A percentile compares a stretch with the other conserved stretches of the same genome.
Evolutionary conservation across 495 filamentous ascomycete species (phyloP).

Genomic region (Apiosordaria backusii): DNA sequence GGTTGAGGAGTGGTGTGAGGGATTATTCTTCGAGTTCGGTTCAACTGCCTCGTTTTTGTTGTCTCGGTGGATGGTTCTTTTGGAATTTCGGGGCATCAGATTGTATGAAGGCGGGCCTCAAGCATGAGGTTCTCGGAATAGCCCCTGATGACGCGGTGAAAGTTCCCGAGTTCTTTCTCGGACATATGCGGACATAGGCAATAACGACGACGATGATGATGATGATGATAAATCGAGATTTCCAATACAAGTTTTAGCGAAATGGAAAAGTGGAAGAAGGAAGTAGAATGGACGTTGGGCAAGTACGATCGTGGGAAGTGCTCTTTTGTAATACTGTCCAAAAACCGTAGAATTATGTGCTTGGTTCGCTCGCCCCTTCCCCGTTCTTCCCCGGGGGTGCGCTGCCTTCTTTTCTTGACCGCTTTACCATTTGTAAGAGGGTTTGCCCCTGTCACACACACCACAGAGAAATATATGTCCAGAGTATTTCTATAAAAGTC

Average conservation of each 20-base stretch:
- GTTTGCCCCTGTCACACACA: background rate
- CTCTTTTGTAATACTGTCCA: background rate
- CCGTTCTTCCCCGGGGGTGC: background rate
- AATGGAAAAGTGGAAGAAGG: background rate
- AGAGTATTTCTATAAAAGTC: background rate
- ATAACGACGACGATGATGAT: background rate
- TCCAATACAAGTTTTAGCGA: background rate
- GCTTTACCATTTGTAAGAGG: too few relatives aligned
- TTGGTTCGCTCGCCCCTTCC: background rate
- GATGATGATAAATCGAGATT: background rate
- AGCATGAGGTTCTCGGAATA: too few relatives aligned
- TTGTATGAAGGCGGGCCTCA: background rate
- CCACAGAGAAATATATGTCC: too few relatives aligned
- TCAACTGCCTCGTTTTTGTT: too few relatives aligned
- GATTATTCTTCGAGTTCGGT: background rate
- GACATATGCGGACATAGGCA: background rate
- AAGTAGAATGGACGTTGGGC: background rate
- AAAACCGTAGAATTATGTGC: background rate
- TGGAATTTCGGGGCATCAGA: background rate
- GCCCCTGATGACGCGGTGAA: too few relatives aligned
- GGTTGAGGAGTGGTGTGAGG: background rate
- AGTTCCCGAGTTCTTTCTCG: too few relatives aligned
- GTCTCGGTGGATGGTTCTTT: too few relatives aligned
- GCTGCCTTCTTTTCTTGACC: background rate
- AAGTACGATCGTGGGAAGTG: background rate